phyloP scores from a whole-genome alignment of 192 early-diverging fungal genomes.

The Coemansia sp. region DNA sequence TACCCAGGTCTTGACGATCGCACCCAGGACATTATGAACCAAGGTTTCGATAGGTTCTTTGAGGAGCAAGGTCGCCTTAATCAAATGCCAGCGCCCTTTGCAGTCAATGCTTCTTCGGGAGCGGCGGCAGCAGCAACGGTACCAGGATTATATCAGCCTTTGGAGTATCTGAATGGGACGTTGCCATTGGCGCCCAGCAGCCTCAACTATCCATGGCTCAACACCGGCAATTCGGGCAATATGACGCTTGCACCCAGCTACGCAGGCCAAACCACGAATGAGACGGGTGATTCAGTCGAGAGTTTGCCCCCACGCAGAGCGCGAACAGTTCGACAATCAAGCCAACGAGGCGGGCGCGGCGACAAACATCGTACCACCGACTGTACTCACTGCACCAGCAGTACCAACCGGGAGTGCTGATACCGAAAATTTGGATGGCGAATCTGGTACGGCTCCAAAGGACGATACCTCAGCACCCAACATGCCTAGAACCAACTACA shows the following conservation, averaged over 20 bases:
- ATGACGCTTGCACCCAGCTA: not conserved
- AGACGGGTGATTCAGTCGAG: not conserved
- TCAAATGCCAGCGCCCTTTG: not conserved
- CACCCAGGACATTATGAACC: not conserved
- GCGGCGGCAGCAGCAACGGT: not conserved
- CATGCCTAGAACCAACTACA: not conserved
- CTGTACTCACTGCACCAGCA: not conserved
- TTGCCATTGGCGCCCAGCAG: not conserved
- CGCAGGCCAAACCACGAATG: not conserved
- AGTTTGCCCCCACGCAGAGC: not conserved
- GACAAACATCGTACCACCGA: not conserved
- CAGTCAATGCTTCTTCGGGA: not conserved
- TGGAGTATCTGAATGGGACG: not conserved
- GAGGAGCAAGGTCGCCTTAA: not conserved
- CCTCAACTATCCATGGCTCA: not conserved
- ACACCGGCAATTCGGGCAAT: not conserved
- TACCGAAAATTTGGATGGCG: not conserved
- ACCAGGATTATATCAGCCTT: not conserved
- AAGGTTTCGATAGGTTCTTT: not conserved
- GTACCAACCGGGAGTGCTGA: not conserved
- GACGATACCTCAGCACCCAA: not conserved
- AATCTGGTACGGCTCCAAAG: not conserved
- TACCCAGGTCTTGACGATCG: not conserved
- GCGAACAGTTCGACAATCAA: not conserved
- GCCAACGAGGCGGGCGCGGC: not conserved